Percentiles rank a stretch among this genome's conserved stretches.
These are phyloP conservation scores for Boletus reticulatus DNA, from an alignment of 768 basidiomycete genomes.

Conservation along the genomic window DNA sequence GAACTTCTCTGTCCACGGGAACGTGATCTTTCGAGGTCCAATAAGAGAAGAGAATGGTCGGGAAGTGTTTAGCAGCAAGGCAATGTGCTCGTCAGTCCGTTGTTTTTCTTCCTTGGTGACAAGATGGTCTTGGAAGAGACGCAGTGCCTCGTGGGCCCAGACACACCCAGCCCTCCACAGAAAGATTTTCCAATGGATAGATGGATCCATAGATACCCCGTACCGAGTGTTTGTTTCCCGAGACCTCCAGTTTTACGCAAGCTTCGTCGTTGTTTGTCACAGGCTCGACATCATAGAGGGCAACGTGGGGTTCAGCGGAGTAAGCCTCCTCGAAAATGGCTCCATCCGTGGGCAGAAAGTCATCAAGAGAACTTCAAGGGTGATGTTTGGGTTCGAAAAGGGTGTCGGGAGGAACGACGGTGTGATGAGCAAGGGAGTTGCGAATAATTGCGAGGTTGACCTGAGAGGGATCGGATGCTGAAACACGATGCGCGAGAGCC, in stretches of 20 bases:
- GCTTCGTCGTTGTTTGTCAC: constrained; percentile 10
- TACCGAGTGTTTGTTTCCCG: constrained; percentile 26
- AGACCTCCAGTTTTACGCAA: constrained; percentile 20
- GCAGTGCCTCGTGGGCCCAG: constrained; percentile 21
- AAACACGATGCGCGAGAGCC: constrained; percentile 11
- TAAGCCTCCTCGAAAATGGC: constrained; percentile 10
- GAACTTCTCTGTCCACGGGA: constrained; percentile 87
- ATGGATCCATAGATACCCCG: too few relatives aligned
- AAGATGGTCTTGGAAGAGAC: constrained; percentile 96
- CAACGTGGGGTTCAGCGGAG: constrained; percentile 11
- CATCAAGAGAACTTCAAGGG: constrained; percentile 9
- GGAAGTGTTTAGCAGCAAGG: constrained; percentile 83
- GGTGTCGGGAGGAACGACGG: background rate
- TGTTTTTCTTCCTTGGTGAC: constrained; percentile 88
- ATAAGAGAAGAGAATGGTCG: constrained; percentile 95
- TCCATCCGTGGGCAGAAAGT: constrained; percentile 15
- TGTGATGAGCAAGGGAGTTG: constrained; percentile 8
- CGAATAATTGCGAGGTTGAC: constrained; percentile 29
- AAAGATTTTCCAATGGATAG: too few relatives aligned
- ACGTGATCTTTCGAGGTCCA: constrained; percentile 99
- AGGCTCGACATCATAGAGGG: constrained; percentile 36
- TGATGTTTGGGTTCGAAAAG: constrained; percentile 3
- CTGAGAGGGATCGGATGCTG: constrained; percentile 21
- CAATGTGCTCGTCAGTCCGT: constrained; percentile 96
- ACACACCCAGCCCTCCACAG: too few relatives aligned